Evolutionary conservation across 352 stramenopile species (phyloP), one percentile per base, ranked within the genome.

Genomic region (Pythium rhizo-oryzae): DNA sequence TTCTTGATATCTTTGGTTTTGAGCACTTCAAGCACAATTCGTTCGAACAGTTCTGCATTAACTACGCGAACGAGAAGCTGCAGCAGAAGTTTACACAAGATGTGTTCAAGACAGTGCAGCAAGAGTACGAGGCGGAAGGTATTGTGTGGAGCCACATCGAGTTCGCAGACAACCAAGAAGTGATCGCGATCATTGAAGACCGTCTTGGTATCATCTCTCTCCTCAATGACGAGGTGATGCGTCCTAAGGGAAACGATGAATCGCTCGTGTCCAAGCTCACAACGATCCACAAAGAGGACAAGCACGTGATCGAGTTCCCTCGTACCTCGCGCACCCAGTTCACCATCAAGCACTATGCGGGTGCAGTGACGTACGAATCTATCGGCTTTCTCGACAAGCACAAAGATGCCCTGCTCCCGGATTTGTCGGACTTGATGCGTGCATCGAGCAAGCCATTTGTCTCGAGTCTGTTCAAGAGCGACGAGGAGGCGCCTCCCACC

Each of bases 1-100:
- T 98, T 60, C 80, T 98, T 25, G 94, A 98, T 72, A 98, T 98
- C 53, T 98, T 98, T 61, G 94, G 94, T 8, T 98, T 98, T 69
- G 94, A 98, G 66, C 92, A 97, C 61, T 98, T 98, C 52, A 86
- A 97, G 51, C 82, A 96, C 61, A 98, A 98, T 73, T 96, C 81
- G 28, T 98, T 98, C 58, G 94, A 98, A 75, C 94, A 98, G 67
- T 90, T 97, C 41, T 97, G 91, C 69, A 97, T 97, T 55, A 97
- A 97, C 75, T 97, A 93, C 62, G 88, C 87, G 23, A 98, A 98
- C 76, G 91, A 97, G 49, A 97, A 97, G 70, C 82, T 97, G 24
- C 91, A 97, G 75, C 91, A 97, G 49, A 95, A 96, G 69, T 97
- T 97, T 64, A 97, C 89, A 15, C 85, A 96, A 60, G 87, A 96